Base-by-base conservation (phyloP, 192 early-diverging fungal genomes). In the Blastocladiella britannica region DNA sequence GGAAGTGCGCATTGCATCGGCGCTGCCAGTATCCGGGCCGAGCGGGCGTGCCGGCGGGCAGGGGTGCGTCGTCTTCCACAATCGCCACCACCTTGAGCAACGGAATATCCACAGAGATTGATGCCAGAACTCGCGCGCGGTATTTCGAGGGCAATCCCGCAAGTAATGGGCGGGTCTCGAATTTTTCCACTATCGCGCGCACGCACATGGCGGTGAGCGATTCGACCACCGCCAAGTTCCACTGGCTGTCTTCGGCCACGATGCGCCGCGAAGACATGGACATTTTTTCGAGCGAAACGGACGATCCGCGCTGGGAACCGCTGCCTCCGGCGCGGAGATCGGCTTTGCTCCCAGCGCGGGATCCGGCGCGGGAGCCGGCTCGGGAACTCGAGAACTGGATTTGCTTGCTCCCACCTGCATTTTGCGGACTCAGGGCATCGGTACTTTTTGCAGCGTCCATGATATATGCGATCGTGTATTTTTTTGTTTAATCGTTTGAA, bases 151-250 rank as follows among this genome's bases (percentile, higher is more conserved):
- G 55, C 26, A 56, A 27, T 18, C 28, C 28, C 8, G 22, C 55
- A 18, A 56, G 55, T 7, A 56, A n/a, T 12, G 55, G 55, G 12
- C 29, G 24, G 3, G 26, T 27, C 55, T 79, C 75, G 63, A 79
- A 79, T 47, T 74, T 70, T 7, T 55, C 55, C 5, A 79, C 75
- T 12, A 79, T 64, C 8, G 68, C 68, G 6, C 65, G 37, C 20
- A 79, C 53, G 60, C 77, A 79, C 8, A 77, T 55, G 22, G 68
- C 69, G 9, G 60, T 63, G n/a, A 79, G 63, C n/a, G 65, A 67
- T 53, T 75, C 64, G 12, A 79, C 73, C 7, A 72, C 55, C 5
- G 77, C 70, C 15, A 79, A 67, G 56, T 79, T 79, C 77, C 77
- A 79, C 31, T 72, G 62, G 18, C 63, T 59, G 58, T 79, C 75